These are phyloP conservation scores for Paspalum notatum DNA, from an alignment of 176 grass and related monocot genomes.

Conservation along the genomic window DNA sequence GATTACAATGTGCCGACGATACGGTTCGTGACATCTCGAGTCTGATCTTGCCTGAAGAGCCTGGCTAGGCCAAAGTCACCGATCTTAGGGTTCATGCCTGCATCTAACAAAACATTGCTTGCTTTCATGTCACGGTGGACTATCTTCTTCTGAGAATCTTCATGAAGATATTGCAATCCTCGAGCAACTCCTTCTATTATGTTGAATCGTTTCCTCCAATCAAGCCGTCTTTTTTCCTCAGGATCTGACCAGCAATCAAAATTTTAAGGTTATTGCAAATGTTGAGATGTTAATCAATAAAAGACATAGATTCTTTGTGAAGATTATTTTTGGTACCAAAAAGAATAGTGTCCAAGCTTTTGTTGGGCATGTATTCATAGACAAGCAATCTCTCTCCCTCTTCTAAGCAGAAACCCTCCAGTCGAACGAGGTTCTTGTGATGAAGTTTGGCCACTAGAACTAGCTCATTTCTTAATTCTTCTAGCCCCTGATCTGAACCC, in stretches of 20 bases:
- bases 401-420: slow-evolving; percentile 41
- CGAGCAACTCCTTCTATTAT: slow-evolving; percentile 57
- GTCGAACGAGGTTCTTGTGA: slow-evolving; percentile 48
- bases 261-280: not conserved
- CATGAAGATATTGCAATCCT: slow-evolving; percentile 50
- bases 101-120: slow-evolving; percentile 41
- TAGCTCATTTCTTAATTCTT: slow-evolving; percentile 43
- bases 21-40: slow-evolving; percentile 27
- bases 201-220: slow-evolving; percentile 40
- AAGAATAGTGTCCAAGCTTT: slow-evolving; percentile 41
- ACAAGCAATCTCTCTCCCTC: slow-evolving; percentile 35
- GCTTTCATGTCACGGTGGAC: slow-evolving; percentile 46
- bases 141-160: slow-evolving; percentile 48
- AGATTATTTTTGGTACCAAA: slow-evolving; percentile 18
- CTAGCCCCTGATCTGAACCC: slow-evolving; percentile 36
- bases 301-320: not conserved
- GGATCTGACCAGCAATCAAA: not conserved
- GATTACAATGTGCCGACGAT: slow-evolving; percentile 45
- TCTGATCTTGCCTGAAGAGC: slow-evolving; percentile 46
- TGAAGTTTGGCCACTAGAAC: slow-evolving; percentile 49
- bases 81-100: slow-evolving; percentile 48
- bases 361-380: slow-evolving; percentile 49
- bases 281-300: not conserved
- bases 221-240: slow-evolving; percentile 1
- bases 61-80: slow-evolving; percentile 48